phyloP scores from a whole-genome alignment of 2,329 filamentous ascomycete species.

The Sporothrix globosa region DNA sequence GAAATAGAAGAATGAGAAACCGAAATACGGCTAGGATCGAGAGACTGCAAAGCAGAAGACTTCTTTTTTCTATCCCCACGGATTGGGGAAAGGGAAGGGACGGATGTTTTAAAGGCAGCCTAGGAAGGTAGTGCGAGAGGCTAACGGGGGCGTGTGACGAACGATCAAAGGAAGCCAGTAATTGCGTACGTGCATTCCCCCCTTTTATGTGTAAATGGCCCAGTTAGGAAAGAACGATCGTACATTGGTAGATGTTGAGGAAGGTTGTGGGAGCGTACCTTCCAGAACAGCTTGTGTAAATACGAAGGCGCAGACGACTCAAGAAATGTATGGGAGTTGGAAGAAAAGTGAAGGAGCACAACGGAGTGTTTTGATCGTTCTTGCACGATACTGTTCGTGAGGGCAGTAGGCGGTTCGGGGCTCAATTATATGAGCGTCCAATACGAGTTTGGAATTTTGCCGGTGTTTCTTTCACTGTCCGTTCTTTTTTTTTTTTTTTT shows the following conservation, averaged over 20 bases:
- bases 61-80: slow-evolving; percentile 9
- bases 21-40: too few species aligned
- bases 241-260: neutral
- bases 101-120: slow-evolving; percentile 26
- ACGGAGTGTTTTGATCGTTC: neutral
- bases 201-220: slow-evolving; percentile 16
- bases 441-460: neutral
- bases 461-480: neutral
- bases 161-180: slow-evolving; percentile 23
- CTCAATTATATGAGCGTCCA: slow-evolving; percentile 8
- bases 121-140: slow-evolving; percentile 34
- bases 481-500: neutral
- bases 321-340: neutral
- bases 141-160: slow-evolving; percentile 30
- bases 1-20: neutral
- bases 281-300: slow-evolving; percentile 2
- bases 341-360: neutral
- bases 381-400: neutral
- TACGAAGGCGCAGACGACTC: slow-evolving; percentile 1
- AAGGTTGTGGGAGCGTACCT: slow-evolving; percentile 15
- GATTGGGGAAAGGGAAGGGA: neutral
- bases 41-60: neutral
- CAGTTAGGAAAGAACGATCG: slow-evolving; percentile 17
- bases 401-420: neutral
- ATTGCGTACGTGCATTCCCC: neutral